These are phyloP conservation scores for Chlorociboria aeruginascens DNA, from an alignment of 495 filamentous ascomycete genomes.

Conservation along the genomic window DNA sequence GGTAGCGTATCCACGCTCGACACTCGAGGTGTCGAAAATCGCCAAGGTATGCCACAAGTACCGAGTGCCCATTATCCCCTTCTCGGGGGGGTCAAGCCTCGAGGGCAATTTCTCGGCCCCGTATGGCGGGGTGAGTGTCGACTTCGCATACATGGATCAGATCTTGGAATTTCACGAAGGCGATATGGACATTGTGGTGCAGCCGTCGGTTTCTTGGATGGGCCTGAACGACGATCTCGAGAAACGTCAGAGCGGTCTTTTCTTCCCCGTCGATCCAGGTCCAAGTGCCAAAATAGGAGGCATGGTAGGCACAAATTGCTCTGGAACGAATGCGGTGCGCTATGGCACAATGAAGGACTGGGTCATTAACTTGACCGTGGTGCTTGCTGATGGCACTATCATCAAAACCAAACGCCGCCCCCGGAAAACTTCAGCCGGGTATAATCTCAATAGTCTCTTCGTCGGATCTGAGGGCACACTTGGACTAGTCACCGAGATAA, in stretches of 20 bases:
- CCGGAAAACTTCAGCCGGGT: conserved; percentile 68
- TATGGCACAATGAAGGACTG: conserved; percentile 85
- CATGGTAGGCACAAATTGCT: conserved; percentile 75
- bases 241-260: conserved; percentile 53
- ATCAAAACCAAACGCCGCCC: conserved; percentile 67
- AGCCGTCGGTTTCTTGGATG: conserved; percentile 88
- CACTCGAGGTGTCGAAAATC: conserved; percentile 68
- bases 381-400: conserved; percentile 65
- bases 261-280: conserved; percentile 55
- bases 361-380: conserved; percentile 72
- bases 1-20: conserved; percentile 66
- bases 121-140: conserved; percentile 75
- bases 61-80: conserved; percentile 77
- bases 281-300: conserved; percentile 54
- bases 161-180: conserved; percentile 68
- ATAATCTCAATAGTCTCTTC: conserved; percentile 67
- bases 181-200: conserved; percentile 88
- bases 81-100: conserved; percentile 67
- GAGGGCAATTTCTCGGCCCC: conserved; percentile 85
- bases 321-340: conserved; percentile 67
- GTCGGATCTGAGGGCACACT: conserved; percentile 72
- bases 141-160: conserved; percentile 79
- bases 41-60: conserved; percentile 74
- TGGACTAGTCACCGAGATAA: conserved; percentile 64
- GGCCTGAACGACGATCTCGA: conserved; percentile 67